These are phyloP conservation scores for Ogataea philodendri DNA, from an alignment of 805 yeast genomes.

Conservation along the genomic window DNA sequence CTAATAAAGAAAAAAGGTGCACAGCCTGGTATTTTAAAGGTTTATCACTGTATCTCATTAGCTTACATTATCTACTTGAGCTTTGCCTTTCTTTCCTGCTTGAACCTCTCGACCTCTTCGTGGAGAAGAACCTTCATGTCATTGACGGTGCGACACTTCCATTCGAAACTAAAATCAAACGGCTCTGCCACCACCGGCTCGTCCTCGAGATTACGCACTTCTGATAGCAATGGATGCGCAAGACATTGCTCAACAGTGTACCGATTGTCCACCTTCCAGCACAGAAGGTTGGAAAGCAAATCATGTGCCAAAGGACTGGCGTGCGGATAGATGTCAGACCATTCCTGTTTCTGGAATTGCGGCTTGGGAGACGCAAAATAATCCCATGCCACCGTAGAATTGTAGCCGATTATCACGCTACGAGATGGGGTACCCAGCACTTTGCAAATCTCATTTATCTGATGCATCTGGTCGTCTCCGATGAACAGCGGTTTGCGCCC, in stretches of 20 bases:
- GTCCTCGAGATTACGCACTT: conserved; percentile 51
- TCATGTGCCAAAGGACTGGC: conserved; percentile 52
- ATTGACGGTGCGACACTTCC: conserved; percentile 35
- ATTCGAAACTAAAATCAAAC: conserved; percentile 72
- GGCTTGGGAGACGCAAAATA: conserved; percentile 44
- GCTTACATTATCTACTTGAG: conserved; percentile 9
- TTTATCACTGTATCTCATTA: not conserved
- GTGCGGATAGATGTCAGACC: conserved; percentile 61
- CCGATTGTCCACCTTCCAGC: conserved; percentile 63
- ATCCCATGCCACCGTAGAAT: conserved; percentile 47
- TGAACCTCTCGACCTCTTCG: conserved; percentile 54
- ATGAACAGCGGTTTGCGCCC: conserved; percentile 77
- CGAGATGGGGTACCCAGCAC: conserved; percentile 70
- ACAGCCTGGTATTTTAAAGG: conserved; percentile 6
- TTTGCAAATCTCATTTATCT: conserved; percentile 63
- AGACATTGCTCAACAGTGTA: conserved; percentile 55
- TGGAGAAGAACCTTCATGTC: conserved; percentile 48
- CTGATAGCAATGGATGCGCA: conserved; percentile 51
- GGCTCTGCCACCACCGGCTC: conserved; percentile 52
- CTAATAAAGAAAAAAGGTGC: conserved; percentile 1
- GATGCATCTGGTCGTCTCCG: conserved; percentile 72
- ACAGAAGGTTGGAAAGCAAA: conserved; percentile 52
- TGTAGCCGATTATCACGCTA: conserved; percentile 42
- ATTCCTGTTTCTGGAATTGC: conserved; percentile 40
- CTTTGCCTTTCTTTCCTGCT: conserved; percentile 29